Percentiles rank a stretch among this genome's conserved stretches.
These are phyloP conservation scores for Brassica rapa DNA, from an alignment of 345 rosid genomes.

Conservation along the genomic window DNA sequence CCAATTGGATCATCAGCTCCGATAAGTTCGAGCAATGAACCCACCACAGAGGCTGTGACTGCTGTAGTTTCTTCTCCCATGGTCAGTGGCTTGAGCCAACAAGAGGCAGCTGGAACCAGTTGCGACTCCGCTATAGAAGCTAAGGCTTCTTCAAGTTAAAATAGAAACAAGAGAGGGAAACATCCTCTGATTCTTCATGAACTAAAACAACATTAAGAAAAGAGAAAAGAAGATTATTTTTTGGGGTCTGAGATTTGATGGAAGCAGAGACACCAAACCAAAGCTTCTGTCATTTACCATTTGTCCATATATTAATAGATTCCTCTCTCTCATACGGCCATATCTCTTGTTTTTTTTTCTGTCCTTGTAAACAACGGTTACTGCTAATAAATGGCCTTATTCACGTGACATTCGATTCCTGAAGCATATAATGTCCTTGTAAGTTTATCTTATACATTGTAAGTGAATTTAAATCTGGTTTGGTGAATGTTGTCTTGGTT, in stretches of 20 bases:
- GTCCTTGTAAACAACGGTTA: constrained; percentile 10
- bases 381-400: constrained; percentile 40
- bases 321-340: constrained; percentile 43
- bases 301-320: constrained; percentile 38
- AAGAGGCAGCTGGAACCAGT: constrained; percentile 50
- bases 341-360: background rate
- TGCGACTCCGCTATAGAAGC: constrained; percentile 46
- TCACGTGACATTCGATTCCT: background rate
- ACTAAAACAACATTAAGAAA: constrained; percentile 33
- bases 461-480: background rate
- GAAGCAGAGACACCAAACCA: constrained; percentile 38
- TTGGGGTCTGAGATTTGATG: constrained; percentile 39
- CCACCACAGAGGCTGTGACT: constrained; percentile 48
- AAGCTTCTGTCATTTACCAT: constrained; percentile 34
- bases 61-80: constrained; percentile 31
- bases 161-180: background rate
- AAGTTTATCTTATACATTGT: background rate
- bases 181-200: constrained; percentile 32
- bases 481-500: constrained; percentile 17
- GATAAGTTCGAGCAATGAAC: constrained; percentile 54
- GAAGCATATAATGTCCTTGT: background rate
- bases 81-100: constrained; percentile 36
- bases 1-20: constrained; percentile 74
- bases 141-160: constrained; percentile 32
- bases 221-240: constrained; percentile 38